phyloP scores from a whole-genome alignment of 1,284 basidiomycete species.

The Cutaneotrichosporon arboriforme region DNA sequence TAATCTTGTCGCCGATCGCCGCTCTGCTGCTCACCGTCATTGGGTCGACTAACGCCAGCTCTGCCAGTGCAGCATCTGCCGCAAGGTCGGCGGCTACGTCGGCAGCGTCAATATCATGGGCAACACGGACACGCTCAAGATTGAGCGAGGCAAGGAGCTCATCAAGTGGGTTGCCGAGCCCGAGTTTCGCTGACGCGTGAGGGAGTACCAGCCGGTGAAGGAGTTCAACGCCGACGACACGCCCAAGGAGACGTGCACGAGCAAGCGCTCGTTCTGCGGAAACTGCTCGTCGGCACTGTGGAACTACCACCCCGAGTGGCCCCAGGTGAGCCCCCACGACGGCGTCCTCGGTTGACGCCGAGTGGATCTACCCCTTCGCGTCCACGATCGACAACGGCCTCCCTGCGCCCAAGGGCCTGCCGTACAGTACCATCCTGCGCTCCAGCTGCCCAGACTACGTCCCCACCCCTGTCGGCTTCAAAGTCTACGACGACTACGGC shows the following conservation, averaged over 20 bases:
- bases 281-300: conserved; percentile 46
- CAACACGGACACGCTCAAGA: conserved; percentile 40
- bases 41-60: too few relatives aligned
- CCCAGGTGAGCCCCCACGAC: conserved; percentile 27
- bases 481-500: conserved; percentile 31
- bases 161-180: conserved; percentile 34
- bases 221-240: conserved; percentile 40
- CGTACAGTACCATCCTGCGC: conserved; percentile 33
- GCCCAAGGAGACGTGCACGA: conserved; percentile 25
- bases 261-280: conserved; percentile 40
- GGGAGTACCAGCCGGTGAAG: conserved; percentile 36
- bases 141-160: conserved; percentile 41
- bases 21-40: neutral
- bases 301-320: conserved; percentile 44
- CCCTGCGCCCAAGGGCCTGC: conserved; percentile 31
- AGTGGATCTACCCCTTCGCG: conserved; percentile 49
- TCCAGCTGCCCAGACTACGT: conserved; percentile 37
- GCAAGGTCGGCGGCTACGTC: conserved; percentile 47
- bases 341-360: conserved; percentile 1
- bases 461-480: conserved; percentile 34
- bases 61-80: conserved; percentile 47
- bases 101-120: conserved; percentile 48
- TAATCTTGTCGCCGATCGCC: too few relatives aligned
- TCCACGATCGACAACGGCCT: conserved; percentile 43
- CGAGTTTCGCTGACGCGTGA: conserved; percentile 7